Evolutionary conservation across 2,329 filamentous ascomycete genomes (phyloP).

Genomic region (Fusarium austroafricanum): DNA sequence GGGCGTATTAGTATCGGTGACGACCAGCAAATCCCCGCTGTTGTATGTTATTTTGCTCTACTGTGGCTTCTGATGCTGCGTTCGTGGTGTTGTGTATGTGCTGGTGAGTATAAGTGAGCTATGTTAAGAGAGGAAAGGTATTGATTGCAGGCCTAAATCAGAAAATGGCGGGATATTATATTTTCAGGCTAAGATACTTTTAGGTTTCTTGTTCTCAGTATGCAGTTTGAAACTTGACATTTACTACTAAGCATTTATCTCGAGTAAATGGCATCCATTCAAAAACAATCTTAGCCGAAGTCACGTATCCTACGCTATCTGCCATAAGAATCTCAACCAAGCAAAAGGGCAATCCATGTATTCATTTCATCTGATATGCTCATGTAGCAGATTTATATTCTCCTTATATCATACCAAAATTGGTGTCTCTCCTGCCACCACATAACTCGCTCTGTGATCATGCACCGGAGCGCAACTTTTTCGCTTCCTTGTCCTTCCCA

Average conservation of each 20-base stretch:
- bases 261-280: not conserved
- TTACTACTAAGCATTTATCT: not conserved
- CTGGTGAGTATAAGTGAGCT: not conserved
- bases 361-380: constrained; percentile 37
- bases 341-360: constrained; percentile 31
- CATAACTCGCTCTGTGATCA: constrained; percentile 10
- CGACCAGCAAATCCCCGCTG: constrained; percentile 6
- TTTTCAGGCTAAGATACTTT: not conserved
- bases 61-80: not conserved
- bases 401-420: constrained; percentile 25
- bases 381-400: constrained; percentile 30
- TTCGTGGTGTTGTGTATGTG: not conserved
- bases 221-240: too few relatives aligned
- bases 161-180: not conserved
- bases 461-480: constrained; percentile 26
- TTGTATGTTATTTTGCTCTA: constrained; percentile 6
- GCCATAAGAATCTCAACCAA: constrained; percentile 9
- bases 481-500: constrained; percentile 32
- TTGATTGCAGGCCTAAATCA: not conserved
- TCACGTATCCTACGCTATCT: not conserved
- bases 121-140: not conserved
- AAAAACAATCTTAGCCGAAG: constrained; percentile 9
- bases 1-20: constrained; percentile 13
- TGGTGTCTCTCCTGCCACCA: constrained; percentile 18
- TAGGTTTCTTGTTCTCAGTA: not conserved